Conservation (phyloP, 371 early-diverging fungal genomes). For the Amoeboaphelidium protococcarum region DNA sequence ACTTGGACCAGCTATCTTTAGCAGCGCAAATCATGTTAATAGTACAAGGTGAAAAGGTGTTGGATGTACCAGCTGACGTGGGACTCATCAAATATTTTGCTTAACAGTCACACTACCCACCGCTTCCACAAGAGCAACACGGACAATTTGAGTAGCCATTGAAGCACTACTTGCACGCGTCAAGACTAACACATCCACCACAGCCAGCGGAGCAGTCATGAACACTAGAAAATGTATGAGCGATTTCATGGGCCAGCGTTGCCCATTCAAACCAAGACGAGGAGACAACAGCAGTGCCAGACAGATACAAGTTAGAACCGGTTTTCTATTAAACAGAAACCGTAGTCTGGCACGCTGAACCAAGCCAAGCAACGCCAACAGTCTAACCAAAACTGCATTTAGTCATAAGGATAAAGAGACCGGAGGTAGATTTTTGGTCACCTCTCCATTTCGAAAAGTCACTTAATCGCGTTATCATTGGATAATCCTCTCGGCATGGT, state of each 20-base stretch:
- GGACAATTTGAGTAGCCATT: not conserved
- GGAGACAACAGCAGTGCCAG: slow-evolving; percentile 71
- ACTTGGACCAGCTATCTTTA: slow-evolving; percentile 21
- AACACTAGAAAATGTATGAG: slow-evolving; percentile 18
- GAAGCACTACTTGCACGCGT: too few relatives aligned
- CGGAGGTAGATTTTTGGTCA: slow-evolving; percentile 23
- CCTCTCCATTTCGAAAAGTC: slow-evolving; percentile 81
- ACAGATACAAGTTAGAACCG: slow-evolving; percentile 20
- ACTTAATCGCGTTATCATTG: slow-evolving; percentile 44
- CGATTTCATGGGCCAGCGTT: slow-evolving; percentile 62
- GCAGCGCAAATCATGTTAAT: slow-evolving; percentile 31
- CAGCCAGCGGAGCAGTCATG: slow-evolving; percentile 31
- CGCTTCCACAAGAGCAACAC: not conserved
- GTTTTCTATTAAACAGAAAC: slow-evolving; percentile 11
- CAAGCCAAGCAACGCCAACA: slow-evolving; percentile 81
- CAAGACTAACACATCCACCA: not conserved
- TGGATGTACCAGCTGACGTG: slow-evolving; percentile 32
- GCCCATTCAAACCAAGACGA: slow-evolving; percentile 65
- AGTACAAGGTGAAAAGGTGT: slow-evolving; percentile 52
- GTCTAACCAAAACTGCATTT: slow-evolving; percentile 48
- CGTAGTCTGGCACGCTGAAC: slow-evolving; percentile 31
- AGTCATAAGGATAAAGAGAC: slow-evolving; percentile 83
- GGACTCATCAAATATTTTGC: slow-evolving; percentile 26
- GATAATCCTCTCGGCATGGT: slow-evolving; percentile 35
- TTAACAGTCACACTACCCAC: too few relatives aligned